Base-by-base conservation (phyloP, 768 basidiomycete genomes). In the Tylopilus felleus region DNA sequence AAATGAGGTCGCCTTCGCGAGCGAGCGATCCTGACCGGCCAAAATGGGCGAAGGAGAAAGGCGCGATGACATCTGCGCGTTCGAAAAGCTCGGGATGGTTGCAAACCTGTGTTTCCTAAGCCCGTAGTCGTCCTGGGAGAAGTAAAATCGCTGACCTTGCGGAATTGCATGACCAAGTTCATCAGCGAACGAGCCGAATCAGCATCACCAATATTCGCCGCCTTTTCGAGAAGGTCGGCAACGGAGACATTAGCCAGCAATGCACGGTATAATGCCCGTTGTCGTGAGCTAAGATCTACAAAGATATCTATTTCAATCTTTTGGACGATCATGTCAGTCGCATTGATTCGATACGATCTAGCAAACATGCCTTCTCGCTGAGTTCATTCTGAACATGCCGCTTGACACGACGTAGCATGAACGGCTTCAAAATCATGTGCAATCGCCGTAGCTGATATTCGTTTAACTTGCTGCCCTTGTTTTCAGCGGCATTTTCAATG, bases 81-180 rank as follows among this genome's bases (percentile, higher is more conserved):
- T 98, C 94, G 68, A 99, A 99, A 27, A 99, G 80, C 68, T 98
- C 96, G 0, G 97, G 97, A 62, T 99, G 97, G 64, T 98, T 98
- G 79, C 96, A 98, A 58, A 96, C 93, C 90, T 91, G 47, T 29
- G 47, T 36, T 8, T 23, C 44, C 39, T 60, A 17, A 63, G 51
- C 55, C 31, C 48, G 43, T 21, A 21, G 22, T 46, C 40, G 21
- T 42, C 23, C 45, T 33, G 35, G 48, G 43, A 55, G n/a, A 25
- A 53, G 44, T 29, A 13, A 39, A 40, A 46, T 36, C 22, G 53
- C 72, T 25, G 51, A 90, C 93, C 79, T 99, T 99, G 61, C 97
- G 86, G 79, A 98, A 98, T 70, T 99, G 97, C 97, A 99, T 99
- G 57, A 99, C 97, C 56, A 99, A 80, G 71, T 98, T 99, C 96